Evolutionary conservation across 106 monocot species (phyloP).

Genomic region (Allium cepa): DNA sequence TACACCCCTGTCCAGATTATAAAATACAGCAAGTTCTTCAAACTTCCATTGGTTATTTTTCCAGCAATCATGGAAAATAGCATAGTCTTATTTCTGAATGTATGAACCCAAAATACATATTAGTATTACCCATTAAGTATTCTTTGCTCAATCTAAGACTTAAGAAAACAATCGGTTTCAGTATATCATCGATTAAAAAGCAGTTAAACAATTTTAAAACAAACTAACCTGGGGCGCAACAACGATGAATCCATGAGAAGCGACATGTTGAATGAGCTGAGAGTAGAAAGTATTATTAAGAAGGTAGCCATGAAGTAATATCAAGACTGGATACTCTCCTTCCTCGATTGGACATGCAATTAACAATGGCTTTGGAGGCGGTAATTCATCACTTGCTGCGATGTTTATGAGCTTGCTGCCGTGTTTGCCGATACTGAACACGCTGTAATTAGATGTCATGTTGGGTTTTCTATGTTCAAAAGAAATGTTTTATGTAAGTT

Average conservation of each 20-base stretch:
- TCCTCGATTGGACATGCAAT: slow-evolving; percentile 47
- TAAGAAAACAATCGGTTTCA: neutral
- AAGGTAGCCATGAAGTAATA: slow-evolving; percentile 80
- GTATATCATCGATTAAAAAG: neutral
- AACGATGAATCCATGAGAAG: slow-evolving; percentile 85
- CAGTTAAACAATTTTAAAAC: neutral
- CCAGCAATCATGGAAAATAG: neutral
- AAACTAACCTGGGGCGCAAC: slow-evolving; percentile 66
- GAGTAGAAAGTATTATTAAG: slow-evolving; percentile 83
- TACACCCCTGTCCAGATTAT: neutral
- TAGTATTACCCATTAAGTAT: neutral
- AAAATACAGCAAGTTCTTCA: neutral
- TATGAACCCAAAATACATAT: neutral
- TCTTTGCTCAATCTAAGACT: neutral
- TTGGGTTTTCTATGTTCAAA: neutral
- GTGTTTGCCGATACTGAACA: slow-evolving; percentile 42
- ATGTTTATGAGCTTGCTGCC: slow-evolving; percentile 26
- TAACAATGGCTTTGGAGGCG: slow-evolving; percentile 61
- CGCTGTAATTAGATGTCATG: slow-evolving; percentile 9
- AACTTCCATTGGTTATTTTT: neutral
- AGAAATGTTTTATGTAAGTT: neutral
- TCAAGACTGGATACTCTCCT: slow-evolving; percentile 60
- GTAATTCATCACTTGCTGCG: slow-evolving; percentile 6
- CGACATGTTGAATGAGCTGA: slow-evolving; percentile 62
- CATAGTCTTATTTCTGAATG: neutral